These are phyloP conservation scores for Picea abies DNA, from an alignment of 83 land plant genomes.

Conservation along the genomic window DNA sequence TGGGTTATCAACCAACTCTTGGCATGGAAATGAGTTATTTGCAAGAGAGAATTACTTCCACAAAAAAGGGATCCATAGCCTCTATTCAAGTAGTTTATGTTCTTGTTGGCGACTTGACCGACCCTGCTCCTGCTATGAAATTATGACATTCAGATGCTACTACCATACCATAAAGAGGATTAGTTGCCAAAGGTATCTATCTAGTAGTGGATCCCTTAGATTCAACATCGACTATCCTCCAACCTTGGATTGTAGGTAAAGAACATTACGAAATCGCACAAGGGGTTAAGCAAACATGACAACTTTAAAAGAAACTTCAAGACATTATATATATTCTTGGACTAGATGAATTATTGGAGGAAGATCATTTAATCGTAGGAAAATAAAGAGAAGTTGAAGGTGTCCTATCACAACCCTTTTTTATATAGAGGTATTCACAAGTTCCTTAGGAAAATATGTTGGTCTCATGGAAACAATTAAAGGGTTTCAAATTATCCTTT, in stretches of 20 bases:
- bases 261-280: neutral
- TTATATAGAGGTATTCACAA: conserved; percentile 20
- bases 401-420: conserved; percentile 27
- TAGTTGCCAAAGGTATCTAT: neutral
- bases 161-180: neutral
- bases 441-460: neutral
- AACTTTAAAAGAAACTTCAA: neutral
- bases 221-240: conserved; percentile 15
- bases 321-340: conserved; percentile 12
- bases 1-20: neutral
- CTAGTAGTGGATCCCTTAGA: neutral
- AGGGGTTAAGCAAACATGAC: too few relatives aligned
- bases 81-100: conserved; percentile 26
- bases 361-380: conserved; percentile 29
- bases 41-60: too few relatives aligned
- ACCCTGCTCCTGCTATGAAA: neutral
- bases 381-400: conserved; percentile 25
- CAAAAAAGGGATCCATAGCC: neutral
- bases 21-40: neutral
- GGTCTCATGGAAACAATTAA: neutral
- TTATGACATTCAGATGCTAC: neutral
- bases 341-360: conserved; percentile 20
- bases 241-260: conserved; percentile 11
- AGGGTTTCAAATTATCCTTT: neutral
- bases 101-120: conserved; percentile 25